These are phyloP conservation scores for Fusarium odoratissimum DNA, from an alignment of 2,329 filamentous ascomycete species.

Conservation along the genomic window DNA sequence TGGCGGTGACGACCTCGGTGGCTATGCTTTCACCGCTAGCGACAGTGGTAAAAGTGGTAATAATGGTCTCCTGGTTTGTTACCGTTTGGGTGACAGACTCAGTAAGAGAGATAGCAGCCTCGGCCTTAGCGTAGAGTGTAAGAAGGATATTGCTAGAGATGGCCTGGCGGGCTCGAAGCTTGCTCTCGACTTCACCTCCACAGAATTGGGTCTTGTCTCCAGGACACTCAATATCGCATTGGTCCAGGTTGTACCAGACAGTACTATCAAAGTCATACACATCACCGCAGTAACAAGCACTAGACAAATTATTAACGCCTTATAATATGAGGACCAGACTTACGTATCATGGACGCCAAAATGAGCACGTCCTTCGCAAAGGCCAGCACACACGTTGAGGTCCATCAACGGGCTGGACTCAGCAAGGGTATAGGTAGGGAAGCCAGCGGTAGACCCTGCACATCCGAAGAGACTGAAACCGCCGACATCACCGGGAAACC, in stretches of 20 bases:
- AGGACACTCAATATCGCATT: constrained; percentile 36
- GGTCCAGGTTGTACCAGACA: neutral
- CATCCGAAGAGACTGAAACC: constrained; percentile 46
- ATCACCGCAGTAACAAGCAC: constrained; percentile 41
- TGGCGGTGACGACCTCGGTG: constrained; percentile 12
- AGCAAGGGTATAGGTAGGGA: constrained; percentile 37
- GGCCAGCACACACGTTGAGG: constrained; percentile 43
- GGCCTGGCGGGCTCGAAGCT: constrained; percentile 27
- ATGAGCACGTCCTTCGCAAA: constrained; percentile 39
- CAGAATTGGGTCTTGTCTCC: constrained; percentile 37
- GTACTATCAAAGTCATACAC: neutral
- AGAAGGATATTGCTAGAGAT: neutral
- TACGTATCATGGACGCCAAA: constrained; percentile 45
- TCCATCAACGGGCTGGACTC: constrained; percentile 29
- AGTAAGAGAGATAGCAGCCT: neutral
- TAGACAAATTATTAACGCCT: neutral
- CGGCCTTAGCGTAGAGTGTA: neutral
- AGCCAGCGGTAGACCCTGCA: constrained; percentile 30
- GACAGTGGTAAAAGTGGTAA: neutral
- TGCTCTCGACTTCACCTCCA: constrained; percentile 30
- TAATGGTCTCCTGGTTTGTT: neutral
- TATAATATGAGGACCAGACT: neutral
- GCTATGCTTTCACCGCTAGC: neutral
- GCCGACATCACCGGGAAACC: constrained; percentile 31
- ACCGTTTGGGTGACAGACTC: neutral